Evolutionary conservation across 2,329 filamentous ascomycete species (phyloP), one percentile per base, ranked within the genome.

Genomic region (Colletotrichum sp.): DNA sequence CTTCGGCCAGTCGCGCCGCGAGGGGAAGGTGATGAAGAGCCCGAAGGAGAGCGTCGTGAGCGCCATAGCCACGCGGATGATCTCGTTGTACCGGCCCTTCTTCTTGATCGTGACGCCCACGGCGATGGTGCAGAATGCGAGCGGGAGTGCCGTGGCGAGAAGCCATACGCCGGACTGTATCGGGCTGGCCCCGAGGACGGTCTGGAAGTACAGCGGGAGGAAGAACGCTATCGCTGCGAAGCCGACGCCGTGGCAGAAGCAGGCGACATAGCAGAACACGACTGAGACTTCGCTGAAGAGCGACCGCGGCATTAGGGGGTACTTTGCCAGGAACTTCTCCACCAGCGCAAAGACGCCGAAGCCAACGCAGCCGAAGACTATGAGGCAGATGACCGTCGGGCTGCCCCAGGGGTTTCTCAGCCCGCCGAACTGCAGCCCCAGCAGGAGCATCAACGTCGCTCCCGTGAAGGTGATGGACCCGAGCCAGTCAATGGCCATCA

Each of bases 371-470:
- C 95, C 95, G 78, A 96, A 95, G 65, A 96, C 85, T 78, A 97
- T 88, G 32, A 98, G 88, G 80, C 94, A 96, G 79, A 98, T 89
- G 36, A 96, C 94, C 1, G 91, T 93, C 3, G 94, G 88, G 0
- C 94, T 96, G 68, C 85, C 84, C 95, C 95, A 98, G 2, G 96
- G 93, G 77, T 91, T 91, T 26, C 89, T 88, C 67, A 95, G 90
- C 65, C 95, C 96, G 70, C 96, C 96, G 77, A 96, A 95, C 81
- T 97, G 94, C 13, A 98, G 90, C 1, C 95, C 96, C 56, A 98
- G 91, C 6, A 98, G 91, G 78, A 98, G 88, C 94, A 98, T 96
- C 24, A 97, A 87, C 0, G 94, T 96, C 24, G 93, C 95, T 56
- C 94, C 94, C 28, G 96, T 90, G 81, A 97, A 91, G 34, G 89